Evolutionary conservation across 1,139 yeast species (phyloP).

Genomic region (Yamadazyma taylorii): DNA sequence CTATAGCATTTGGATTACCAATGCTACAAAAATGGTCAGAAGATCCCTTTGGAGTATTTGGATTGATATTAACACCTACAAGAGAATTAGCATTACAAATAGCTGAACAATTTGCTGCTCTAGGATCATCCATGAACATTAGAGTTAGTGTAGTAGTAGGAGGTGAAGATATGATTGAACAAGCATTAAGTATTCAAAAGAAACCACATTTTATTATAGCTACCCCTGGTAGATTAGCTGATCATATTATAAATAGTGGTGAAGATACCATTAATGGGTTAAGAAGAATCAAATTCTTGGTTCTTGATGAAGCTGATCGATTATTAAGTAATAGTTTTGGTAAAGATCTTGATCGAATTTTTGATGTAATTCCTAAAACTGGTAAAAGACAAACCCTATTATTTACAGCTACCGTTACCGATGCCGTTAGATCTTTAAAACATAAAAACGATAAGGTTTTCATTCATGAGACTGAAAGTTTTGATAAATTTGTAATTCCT

Average conservation of each 20-base stretch:
- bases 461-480: slow-evolving; percentile 77
- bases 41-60: slow-evolving; percentile 92
- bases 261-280: slow-evolving; percentile 84
- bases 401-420: slow-evolving; percentile 96
- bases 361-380: slow-evolving; percentile 68
- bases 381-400: slow-evolving; percentile 78
- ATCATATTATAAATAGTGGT: slow-evolving; percentile 84
- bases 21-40: slow-evolving; percentile 92
- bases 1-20: slow-evolving; percentile 96
- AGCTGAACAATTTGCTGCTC: slow-evolving; percentile 92
- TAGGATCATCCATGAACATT: slow-evolving; percentile 87
- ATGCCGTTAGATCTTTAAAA: slow-evolving; percentile 79
- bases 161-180: slow-evolving; percentile 89
- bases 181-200: slow-evolving; percentile 75
- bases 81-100: slow-evolving; percentile 94
- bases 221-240: slow-evolving; percentile 96
- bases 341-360: slow-evolving; percentile 71
- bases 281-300: slow-evolving; percentile 73
- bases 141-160: slow-evolving; percentile 84
- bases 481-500: slow-evolving; percentile 77
- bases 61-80: slow-evolving; percentile 88
- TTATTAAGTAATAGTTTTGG: slow-evolving; percentile 82
- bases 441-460: slow-evolving; percentile 68
- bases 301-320: slow-evolving; percentile 95
- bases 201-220: slow-evolving; percentile 95